Evolutionary conservation across 331 rosid species (phyloP), one percentile per base, ranked within the genome.

Genomic region (Malus hybrid): DNA sequence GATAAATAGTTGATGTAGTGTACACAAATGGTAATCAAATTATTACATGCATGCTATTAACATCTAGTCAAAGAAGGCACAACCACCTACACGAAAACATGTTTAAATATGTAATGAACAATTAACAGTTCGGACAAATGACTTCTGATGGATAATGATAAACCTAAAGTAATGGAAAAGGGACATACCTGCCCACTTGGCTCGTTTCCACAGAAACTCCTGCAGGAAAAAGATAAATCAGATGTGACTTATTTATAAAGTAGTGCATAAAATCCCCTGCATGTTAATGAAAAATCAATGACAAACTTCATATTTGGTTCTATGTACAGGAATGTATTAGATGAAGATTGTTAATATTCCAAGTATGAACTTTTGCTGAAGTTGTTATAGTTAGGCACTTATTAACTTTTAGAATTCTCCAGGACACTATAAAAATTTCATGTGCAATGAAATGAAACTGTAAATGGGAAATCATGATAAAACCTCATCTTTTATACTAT

Each of bases 171-270:
- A 33, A 36, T 26, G 62, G 72, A 34, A 77, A 85, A 78, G 68
- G 36, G 74, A 76, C 48, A 30, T 83, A 94, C 99, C 93, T 89
- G 97, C 29, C 92, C 96, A 44, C 80, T 75, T 77, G 89, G 77
- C 72, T 92, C 99, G 44, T 77, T 90, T 75, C 96, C 97, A 77
- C 82, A 63, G 19, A 92, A 87, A 77, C 64, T 84, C 84, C 99
- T 94, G 89, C 68, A 87, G 24, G 68, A 76, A 81, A 28, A 58
- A 75, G 46, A 76, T 30, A 79, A 75, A 77, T 86, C 72, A 86
- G 77, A 78, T 79, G 24, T 60, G 10, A 19, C 58, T 66, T 29
- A 78, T 22, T 10, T 26, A 42, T 18, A 66, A 29, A 57, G n/a
- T 42, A 32, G 66, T 70, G 10, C 68, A 70, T 66, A 79, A 5